Evolutionary conservation across 768 basidiomycete species (phyloP), one percentile per base, ranked within the genome.

Genomic region (Pluteus cervinus): DNA sequence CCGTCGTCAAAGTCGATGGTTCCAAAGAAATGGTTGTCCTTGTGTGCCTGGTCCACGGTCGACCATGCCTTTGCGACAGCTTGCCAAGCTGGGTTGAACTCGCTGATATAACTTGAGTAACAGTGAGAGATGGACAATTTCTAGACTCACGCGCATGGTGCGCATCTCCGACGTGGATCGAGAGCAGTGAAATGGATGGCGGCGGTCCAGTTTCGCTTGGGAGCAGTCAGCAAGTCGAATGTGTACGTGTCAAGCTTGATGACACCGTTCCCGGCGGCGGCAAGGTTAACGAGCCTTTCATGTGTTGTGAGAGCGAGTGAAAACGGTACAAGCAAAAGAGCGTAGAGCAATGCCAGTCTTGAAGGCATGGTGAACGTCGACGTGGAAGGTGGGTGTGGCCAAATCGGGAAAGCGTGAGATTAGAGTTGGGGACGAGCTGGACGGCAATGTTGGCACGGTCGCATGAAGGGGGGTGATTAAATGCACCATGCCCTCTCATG

Each of bases 121-220:
- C n/a, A 5, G 16, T 34, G 14, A 15, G 7, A 38, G 4, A 10
- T 22, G 12, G 17, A 7, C 2, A 21, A n/a, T n/a, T n/a, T n/a
- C n/a, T n/a, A n/a, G 5, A 73, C 87, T 61, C 49, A 89, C 93
- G 69, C 84, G 85, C 96, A 99, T 31, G 93, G 94, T n/a, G 56
- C 58, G 58, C 96, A 99, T 58, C 81, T 85, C 53, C 88, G 79
- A 45, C 80, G 73, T 7, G 75, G 63, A 48, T 81, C 82, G 44
- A 96, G 59, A 0, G 96, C 96, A 1, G 96, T 99, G 56, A 98
- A 73, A 9, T 91, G 81, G 37, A 99, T 68, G 4, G 82, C 69
- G n/a, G 81, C 79, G 2, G 86, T 85, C 83, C 93, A 99, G 47
- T 82, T 79, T 44, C 96, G 81, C 43, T 79, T 71, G 7, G 82